Percentiles rank a stretch among this genome's conserved stretches.
These are phyloP conservation scores for Nidula microcarpa DNA, from an alignment of 768 basidiomycete species.

Conservation along the genomic window DNA sequence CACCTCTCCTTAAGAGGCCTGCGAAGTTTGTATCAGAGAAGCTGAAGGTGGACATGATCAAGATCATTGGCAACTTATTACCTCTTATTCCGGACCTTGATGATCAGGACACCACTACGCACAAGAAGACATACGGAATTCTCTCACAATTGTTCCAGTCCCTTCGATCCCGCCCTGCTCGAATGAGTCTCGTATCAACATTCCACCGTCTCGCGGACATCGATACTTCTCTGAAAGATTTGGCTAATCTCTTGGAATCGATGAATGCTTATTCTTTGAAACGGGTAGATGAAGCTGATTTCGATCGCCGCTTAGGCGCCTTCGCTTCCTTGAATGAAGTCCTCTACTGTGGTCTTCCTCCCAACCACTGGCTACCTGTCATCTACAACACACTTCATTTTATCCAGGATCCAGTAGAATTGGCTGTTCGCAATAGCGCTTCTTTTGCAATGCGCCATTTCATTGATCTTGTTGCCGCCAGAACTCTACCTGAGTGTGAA, in stretches of 20 bases:
- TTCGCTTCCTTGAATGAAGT: constrained; percentile 75
- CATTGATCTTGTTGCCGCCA: constrained; percentile 53
- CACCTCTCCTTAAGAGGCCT: constrained; percentile 78
- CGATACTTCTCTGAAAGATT: constrained; percentile 38
- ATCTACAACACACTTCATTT: constrained; percentile 81
- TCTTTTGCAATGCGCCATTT: constrained; percentile 75
- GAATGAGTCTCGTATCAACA: constrained; percentile 63
- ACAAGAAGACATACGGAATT: constrained; percentile 55
- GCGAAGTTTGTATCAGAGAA: constrained; percentile 78
- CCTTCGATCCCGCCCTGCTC: constrained; percentile 66
- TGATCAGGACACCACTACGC: constrained; percentile 37
- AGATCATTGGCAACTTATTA: constrained; percentile 63
- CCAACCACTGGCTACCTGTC: constrained; percentile 74
- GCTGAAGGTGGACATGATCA: constrained; percentile 78
- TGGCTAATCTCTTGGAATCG: constrained; percentile 56
- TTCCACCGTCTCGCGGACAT: constrained; percentile 50
- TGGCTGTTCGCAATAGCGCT: constrained; percentile 82
- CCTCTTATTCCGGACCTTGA: constrained; percentile 62
- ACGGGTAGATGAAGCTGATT: constrained; percentile 89
- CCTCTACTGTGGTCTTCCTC: constrained; percentile 44
- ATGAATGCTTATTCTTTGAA: constrained; percentile 86
- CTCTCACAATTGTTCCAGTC: constrained; percentile 77
- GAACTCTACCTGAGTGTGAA: constrained; percentile 41
- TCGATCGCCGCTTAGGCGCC: constrained; percentile 76
- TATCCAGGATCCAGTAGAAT: constrained; percentile 86